Evolutionary conservation across 2,329 filamentous ascomycete species (phyloP).

Genomic region (Colletotrichum sp.): DNA sequence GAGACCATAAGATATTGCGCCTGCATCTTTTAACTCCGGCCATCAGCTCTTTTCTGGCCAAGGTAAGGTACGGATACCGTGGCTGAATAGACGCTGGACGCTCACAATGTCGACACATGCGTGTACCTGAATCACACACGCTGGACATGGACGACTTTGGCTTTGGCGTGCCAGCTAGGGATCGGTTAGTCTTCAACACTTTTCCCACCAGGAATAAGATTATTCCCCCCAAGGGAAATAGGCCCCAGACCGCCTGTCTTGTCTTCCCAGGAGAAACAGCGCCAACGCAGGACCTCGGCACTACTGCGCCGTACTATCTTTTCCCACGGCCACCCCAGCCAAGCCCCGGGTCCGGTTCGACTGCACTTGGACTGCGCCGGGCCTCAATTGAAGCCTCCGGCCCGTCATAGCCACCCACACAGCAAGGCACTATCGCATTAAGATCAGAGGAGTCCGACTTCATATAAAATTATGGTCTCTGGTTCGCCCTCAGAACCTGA

Average conservation of each 20-base stretch:
- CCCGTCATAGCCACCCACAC: slow-evolving; percentile 9
- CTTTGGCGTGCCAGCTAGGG: background rate
- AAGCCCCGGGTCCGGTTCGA: slow-evolving; percentile 4
- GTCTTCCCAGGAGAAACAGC: background rate
- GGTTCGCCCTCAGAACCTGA: background rate
- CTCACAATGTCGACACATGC: background rate
- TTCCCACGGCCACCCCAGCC: background rate
- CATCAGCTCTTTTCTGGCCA: background rate
- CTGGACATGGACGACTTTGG: background rate
- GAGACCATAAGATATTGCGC: background rate
- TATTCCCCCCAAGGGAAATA: background rate
- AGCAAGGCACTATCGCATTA: background rate
- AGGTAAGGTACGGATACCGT: background rate
- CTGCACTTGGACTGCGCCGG: slow-evolving; percentile 9
- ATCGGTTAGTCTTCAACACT: background rate
- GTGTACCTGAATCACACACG: background rate
- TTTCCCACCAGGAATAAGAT: slow-evolving; percentile 1
- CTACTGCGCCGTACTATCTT: background rate
- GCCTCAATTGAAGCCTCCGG: background rate
- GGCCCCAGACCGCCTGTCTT: background rate
- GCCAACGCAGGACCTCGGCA: slow-evolving; percentile 16
- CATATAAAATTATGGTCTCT: background rate
- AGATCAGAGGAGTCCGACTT: background rate
- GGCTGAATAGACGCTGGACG: background rate
- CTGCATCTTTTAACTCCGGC: background rate